phyloP scores from a whole-genome alignment of 176 grass and related monocot species.

The Triticum dicoccoides region DNA sequence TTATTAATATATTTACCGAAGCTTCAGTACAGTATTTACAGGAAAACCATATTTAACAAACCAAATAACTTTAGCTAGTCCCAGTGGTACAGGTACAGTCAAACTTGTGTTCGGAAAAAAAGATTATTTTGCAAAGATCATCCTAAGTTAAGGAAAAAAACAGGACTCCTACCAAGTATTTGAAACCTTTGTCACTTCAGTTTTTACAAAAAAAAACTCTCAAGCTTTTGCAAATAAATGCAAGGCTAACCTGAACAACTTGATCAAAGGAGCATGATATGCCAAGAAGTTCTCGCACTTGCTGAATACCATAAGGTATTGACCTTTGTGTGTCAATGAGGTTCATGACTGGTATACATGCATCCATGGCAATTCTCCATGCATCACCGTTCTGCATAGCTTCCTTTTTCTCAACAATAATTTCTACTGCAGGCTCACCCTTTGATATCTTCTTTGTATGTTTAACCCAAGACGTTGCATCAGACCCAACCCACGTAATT shows the following conservation, averaged over 20 bases:
- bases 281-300: slow-evolving; percentile 79
- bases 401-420: slow-evolving; percentile 67
- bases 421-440: slow-evolving; percentile 78
- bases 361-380: slow-evolving; percentile 83
- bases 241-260: slow-evolving; percentile 71
- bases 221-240: not conserved
- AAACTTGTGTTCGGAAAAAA: not conserved
- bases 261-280: slow-evolving; percentile 98
- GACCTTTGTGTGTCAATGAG: slow-evolving; percentile 83
- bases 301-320: slow-evolving; percentile 80
- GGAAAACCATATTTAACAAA: not conserved
- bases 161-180: not conserved
- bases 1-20: not conserved
- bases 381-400: slow-evolving; percentile 66
- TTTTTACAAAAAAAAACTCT: not conserved
- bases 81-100: not conserved
- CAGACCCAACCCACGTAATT: slow-evolving; percentile 79
- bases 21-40: not conserved
- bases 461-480: slow-evolving; percentile 66
- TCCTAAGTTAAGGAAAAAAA: not conserved
- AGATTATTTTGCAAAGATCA: not conserved
- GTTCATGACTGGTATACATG: slow-evolving; percentile 80
- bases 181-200: not conserved
- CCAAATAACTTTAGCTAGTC: slow-evolving; percentile 5
- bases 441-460: slow-evolving; percentile 45